Conservation (phyloP, 2,329 filamentous ascomycete species). For the Alternaria infectoria region DNA sequence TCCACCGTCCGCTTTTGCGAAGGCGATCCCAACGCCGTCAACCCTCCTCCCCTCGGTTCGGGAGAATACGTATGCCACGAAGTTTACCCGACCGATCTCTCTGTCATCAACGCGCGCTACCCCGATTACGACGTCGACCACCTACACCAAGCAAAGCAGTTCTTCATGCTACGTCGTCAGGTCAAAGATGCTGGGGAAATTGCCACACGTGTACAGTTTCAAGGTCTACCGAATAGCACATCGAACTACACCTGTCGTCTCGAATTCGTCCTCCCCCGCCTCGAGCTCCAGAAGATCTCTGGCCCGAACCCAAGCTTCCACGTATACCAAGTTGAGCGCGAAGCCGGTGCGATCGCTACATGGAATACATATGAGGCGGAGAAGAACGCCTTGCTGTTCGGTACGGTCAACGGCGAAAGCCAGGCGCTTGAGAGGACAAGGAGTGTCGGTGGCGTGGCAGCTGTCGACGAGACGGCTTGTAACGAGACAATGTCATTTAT, state of each 20-base stretch:
- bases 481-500: conserved; percentile 39
- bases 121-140: conserved; percentile 24
- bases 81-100: conserved; percentile 30
- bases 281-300: conserved; percentile 14
- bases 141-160: conserved; percentile 24
- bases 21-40: not conserved
- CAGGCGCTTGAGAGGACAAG: conserved; percentile 21
- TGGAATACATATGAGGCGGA: conserved; percentile 31
- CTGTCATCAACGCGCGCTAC: conserved; percentile 37
- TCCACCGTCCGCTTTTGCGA: not conserved
- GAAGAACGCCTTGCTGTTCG: conserved; percentile 19
- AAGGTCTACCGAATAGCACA: not conserved
- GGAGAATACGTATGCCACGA: conserved; percentile 23
- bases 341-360: conserved; percentile 17
- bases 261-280: conserved; percentile 31
- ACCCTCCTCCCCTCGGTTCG: not conserved
- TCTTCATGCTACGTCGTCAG: conserved; percentile 42
- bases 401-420: conserved; percentile 29
- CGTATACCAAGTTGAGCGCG: conserved; percentile 30
- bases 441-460: conserved; percentile 22
- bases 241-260: conserved; percentile 32
- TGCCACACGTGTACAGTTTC: conserved; percentile 35
- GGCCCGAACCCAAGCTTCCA: conserved; percentile 34
- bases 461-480: conserved; percentile 25
- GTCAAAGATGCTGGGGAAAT: conserved; percentile 26